phyloP scores from a whole-genome alignment of 306 rosid genomes.

The Canavalia gladiata region DNA sequence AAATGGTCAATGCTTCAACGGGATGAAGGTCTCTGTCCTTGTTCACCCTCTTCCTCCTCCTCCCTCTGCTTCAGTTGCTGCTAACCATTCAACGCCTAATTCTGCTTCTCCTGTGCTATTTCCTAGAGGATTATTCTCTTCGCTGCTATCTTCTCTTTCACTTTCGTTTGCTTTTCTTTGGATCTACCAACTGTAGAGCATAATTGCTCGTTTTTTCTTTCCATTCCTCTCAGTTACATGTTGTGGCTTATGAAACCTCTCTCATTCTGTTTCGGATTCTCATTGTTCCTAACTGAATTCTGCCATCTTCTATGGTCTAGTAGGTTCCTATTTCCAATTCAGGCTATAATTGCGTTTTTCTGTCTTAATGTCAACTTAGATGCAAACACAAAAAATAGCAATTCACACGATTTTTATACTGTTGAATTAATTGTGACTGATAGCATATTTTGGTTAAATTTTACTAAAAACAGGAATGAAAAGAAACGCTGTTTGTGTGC shows the following conservation, averaged over 20 bases:
- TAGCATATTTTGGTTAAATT: no score
- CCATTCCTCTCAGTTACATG: neutral
- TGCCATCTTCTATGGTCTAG: neutral
- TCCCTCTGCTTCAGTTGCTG: conserved; percentile 46
- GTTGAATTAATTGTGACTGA: no score
- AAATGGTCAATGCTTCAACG: conserved; percentile 85
- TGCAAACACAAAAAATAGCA: no score
- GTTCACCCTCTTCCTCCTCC: conserved; percentile 77
- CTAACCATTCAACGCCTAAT: conserved; percentile 21
- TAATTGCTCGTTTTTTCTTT: neutral
- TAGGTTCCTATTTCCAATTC: neutral
- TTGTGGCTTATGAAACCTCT: neutral
- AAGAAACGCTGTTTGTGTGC: no score
- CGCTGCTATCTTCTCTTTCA: neutral
- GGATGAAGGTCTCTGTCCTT: conserved; percentile 81
- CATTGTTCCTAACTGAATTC: neutral
- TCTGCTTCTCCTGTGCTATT: conserved; percentile 44
- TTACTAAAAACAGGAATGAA: no score
- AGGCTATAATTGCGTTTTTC: neutral
- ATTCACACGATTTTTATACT: no score
- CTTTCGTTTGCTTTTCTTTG: neutral
- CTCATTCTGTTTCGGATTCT: neutral
- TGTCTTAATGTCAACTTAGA: neutral
- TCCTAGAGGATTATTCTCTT: neutral
- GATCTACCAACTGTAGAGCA: neutral